These are phyloP conservation scores for Porphyrellus cyaneotinctus DNA, from an alignment of 768 basidiomycete species.

Conservation along the genomic window DNA sequence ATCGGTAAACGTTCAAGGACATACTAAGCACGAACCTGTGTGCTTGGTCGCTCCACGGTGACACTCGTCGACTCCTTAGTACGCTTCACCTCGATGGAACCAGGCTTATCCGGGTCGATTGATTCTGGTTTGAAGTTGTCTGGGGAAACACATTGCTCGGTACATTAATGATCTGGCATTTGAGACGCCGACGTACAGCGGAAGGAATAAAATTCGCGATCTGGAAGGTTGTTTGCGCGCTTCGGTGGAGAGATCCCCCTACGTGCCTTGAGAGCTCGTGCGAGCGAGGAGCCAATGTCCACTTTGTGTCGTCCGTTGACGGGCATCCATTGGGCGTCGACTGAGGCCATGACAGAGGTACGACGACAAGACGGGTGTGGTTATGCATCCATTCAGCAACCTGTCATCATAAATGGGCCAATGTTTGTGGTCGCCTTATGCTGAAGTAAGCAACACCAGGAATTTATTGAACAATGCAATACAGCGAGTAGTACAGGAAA, in stretches of 20 bases:
- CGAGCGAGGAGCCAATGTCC: constrained; percentile 58
- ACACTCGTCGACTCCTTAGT: constrained; percentile 50
- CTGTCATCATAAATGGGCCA: constrained; percentile 14
- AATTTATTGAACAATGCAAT: neutral
- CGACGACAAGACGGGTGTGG: constrained; percentile 21
- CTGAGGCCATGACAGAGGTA: constrained; percentile 42
- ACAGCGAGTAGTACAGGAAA: constrained; percentile 11
- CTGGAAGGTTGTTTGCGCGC: constrained; percentile 44
- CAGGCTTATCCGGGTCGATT: constrained; percentile 61
- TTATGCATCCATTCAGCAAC: constrained; percentile 1
- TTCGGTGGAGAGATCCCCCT: constrained; percentile 46
- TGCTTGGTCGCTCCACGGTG: constrained; percentile 60
- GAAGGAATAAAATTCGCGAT: constrained; percentile 73
- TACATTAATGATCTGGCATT: neutral
- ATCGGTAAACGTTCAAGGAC: neutral
- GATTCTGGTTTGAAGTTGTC: constrained; percentile 77
- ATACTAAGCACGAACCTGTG: constrained; percentile 43
- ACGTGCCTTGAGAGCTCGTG: constrained; percentile 64
- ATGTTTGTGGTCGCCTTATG: constrained; percentile 9
- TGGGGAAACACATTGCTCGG: constrained; percentile 26
- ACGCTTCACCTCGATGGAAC: constrained; percentile 58
- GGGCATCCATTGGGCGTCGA: constrained; percentile 52
- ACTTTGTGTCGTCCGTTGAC: constrained; percentile 55
- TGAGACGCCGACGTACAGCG: constrained; percentile 50
- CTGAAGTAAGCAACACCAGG: constrained; percentile 29